These are phyloP conservation scores for Tanacetum coccineum DNA, from an alignment of 129 eudicot species.

Conservation along the genomic window DNA sequence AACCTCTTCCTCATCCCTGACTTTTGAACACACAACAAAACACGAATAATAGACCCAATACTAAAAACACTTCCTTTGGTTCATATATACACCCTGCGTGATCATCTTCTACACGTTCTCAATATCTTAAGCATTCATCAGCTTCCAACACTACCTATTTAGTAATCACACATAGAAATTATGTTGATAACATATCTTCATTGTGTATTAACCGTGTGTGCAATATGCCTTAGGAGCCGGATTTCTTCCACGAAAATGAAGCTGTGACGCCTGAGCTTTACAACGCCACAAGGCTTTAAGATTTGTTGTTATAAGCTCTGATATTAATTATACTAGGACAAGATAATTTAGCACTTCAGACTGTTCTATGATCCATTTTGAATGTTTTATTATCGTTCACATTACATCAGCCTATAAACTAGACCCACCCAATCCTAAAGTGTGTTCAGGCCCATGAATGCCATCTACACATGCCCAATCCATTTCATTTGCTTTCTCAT, in stretches of 20 bases:
- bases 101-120: conserved; percentile 10
- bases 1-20: neutral
- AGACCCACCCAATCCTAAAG: no score
- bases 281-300: neutral
- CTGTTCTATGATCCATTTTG: no score
- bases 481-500: no score
- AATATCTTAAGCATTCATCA: neutral
- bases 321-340: no score
- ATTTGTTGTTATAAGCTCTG: no score
- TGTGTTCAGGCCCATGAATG: no score
- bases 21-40: neutral
- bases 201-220: no score
- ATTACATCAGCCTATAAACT: no score
- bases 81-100: neutral
- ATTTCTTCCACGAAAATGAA: neutral
- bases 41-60: conserved; percentile 18
- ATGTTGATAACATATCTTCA: neutral
- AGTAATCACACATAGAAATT: neutral
- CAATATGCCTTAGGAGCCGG: neutral
- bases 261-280: neutral
- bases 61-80: conserved; percentile 15
- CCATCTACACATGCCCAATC: no score
- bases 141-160: conserved; percentile 2
- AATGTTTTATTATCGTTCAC: no score
- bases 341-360: no score